Base-by-base conservation (phyloP, 306 rosid species). In the Vigna angularis region DNA sequence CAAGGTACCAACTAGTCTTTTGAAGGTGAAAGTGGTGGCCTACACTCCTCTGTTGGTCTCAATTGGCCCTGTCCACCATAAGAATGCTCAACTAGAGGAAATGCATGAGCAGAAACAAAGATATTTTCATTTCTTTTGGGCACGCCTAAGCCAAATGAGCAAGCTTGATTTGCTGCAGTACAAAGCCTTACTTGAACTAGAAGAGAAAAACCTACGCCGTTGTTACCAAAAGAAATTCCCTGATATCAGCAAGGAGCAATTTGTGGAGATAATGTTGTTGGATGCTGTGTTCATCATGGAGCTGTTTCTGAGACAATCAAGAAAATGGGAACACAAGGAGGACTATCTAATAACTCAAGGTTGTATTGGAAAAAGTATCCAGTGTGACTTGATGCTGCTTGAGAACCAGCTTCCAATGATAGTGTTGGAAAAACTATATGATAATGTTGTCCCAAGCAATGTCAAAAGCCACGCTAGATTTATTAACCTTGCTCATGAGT, bases 391-490 rank as follows among this genome's bases (percentile, higher is more conserved):
- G 72, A 17, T 83, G 26, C 65, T 88, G 14, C 89, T 87, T 4
- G 93, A 90, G 51, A 88, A 90, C 70, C 95, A 86, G 73, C 81
- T 90, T 77, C 92, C 95, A 0, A 83, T 81, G 24, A 53, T 2
- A 45, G 81, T 85, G n/a, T 66, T 88, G 34, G 49, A 75, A 10
- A 72, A 85, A 2, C 56, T 88, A 2, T 88, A 83, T 10, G 47
- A 66, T 14, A 47, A 5, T 1, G 73, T 66, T 49, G 83, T 77
- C 1, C 85, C 74, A 7, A 56, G 61, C 44, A 56, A 20, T 20
- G 50, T 20, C 18, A 79, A 70, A 28, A 14, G 28, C 30, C 28
- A 66, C 12, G 0, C 3, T 11, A 50, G 69, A 1, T 80, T 82
- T 28, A 9, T 80, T 34, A 58, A n/a, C 8, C 79, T 86, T 49